A percentile compares a stretch with the other conserved stretches of the same genome.
phyloP scores from a whole-genome alignment of 2,329 filamentous ascomycete species.

The Colletotrichum tabaci region DNA sequence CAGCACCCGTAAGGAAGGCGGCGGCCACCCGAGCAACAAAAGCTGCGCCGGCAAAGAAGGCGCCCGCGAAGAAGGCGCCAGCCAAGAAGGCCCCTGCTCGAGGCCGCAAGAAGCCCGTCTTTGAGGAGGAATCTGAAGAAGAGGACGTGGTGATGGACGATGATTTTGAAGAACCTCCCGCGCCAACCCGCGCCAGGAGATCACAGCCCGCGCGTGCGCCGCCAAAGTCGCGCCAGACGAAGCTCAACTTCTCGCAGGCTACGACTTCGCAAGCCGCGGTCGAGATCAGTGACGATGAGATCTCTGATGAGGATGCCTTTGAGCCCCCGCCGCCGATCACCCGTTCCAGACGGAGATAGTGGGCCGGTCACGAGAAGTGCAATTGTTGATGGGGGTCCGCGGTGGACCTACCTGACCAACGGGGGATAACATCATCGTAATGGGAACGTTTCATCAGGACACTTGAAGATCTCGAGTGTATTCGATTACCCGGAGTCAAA shows the following conservation, averaged over 20 bases:
- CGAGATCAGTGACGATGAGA: constrained; percentile 77
- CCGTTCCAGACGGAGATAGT: constrained; percentile 38
- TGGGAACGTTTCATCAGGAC: not conserved
- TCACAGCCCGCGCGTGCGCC: constrained; percentile 52
- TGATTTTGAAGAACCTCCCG: constrained; percentile 57
- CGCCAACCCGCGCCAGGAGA: constrained; percentile 38
- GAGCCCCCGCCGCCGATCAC: constrained; percentile 63
- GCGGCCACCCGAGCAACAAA: constrained; percentile 49
- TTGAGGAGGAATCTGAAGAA: constrained; percentile 58
- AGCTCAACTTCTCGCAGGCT: constrained; percentile 64
- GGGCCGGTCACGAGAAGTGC: not conserved
- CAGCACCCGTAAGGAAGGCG: constrained; percentile 50
- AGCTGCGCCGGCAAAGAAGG: constrained; percentile 54
- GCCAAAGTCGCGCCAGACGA: constrained; percentile 61
- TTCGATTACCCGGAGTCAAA: constrained; percentile 9
- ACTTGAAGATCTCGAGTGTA: not conserved
- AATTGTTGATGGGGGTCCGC: not conserved
- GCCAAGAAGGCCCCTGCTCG: constrained; percentile 50
- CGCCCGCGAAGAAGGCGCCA: constrained; percentile 63
- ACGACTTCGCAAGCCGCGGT: constrained; percentile 63
- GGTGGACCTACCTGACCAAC: not conserved
- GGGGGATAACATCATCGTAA: not conserved
- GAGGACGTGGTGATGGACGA: constrained; percentile 70
- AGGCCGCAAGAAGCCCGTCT: constrained; percentile 58
- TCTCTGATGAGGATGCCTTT: constrained; percentile 72